Percentiles rank a stretch among this genome's conserved stretches.
Conservation (phyloP, 2,329 filamentous ascomycete genomes). For the Diaporthe sp. region DNA sequence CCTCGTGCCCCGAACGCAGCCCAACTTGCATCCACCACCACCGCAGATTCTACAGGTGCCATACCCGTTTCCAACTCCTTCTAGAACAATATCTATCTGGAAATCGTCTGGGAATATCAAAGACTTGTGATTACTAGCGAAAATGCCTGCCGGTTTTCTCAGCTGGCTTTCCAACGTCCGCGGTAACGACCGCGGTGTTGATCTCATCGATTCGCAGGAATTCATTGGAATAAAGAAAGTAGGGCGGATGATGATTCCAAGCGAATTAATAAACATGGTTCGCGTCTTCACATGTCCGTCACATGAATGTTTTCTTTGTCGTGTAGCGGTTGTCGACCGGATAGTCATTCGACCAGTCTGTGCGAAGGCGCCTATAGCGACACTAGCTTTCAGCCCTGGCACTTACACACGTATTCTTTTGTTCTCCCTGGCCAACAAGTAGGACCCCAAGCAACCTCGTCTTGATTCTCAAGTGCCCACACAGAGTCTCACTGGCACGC, state of each 20-base stretch:
- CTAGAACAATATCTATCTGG: accelerated
- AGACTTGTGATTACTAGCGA: neutral
- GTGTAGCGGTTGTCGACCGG: neutral
- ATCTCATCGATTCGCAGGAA: neutral
- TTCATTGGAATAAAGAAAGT: too few species aligned
- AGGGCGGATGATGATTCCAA: neutral
- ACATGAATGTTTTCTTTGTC: conserved; percentile 9
- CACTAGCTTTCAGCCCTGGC: neutral
- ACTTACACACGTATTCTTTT: neutral
- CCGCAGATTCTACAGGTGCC: neutral
- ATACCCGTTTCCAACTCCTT: neutral
- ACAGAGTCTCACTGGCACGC: too few species aligned
- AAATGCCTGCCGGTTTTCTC: too few species aligned
- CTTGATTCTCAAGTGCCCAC: neutral
- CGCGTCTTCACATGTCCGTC: neutral
- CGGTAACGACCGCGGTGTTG: neutral
- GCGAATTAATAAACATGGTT: too few species aligned
- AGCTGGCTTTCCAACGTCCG: too few species aligned
- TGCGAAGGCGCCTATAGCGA: neutral
- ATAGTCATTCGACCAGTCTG: conserved; percentile 1
- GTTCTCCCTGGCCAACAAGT: neutral
- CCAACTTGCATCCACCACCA: neutral
- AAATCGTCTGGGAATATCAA: neutral
- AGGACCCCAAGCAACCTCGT: too few species aligned
- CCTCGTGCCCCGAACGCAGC: neutral